Base-by-base conservation (phyloP, 2,329 filamentous ascomycete genomes). In the Scleromitrula shiraiana region DNA sequence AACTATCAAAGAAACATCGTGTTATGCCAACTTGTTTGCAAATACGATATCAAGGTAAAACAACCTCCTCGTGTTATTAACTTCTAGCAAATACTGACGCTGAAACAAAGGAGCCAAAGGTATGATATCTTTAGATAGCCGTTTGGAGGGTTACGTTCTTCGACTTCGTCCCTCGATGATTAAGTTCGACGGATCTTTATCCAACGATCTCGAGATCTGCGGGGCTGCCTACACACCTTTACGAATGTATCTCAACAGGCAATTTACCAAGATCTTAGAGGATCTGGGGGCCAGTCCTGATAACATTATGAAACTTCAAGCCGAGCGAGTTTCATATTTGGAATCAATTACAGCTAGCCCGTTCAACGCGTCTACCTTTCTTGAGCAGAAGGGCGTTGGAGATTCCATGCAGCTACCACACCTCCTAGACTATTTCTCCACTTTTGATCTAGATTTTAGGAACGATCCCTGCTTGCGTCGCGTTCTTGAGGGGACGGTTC, bases 211-310 rank as follows among this genome's bases (percentile, higher is more conserved):
- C 1, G 85, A 84, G 51, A 86, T 89, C 37, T 90, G 85, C 59
- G 84, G 83, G 39, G 74, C 78, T 35, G 81, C 80, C 0, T 79
- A 78, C 30, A 78, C 74, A 42, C 82, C 85, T 0, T 72, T 91
- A 6, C 77, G 77, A 0, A 71, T 90, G 55, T 77, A 81, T 15
- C 73, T 94, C 1, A 94, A 94, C 59, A 80, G 84, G 1, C 86
- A 87, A 55, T 72, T 90, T 52, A 88, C 94, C 67, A 94, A 94
- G 62, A 88, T 94, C 5, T 64, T 95, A 1, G 88, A 95, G 59
- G 88, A 94, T 55, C 80, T 91, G 63, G 74, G 75, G 0, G 79
- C 85, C 0, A 61, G 70, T 0, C 59, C 68, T 1, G 48, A 65
- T 0, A 83, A 77, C 62, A 91, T 95, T 54, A 60, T 83, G 9